Base-by-base conservation (phyloP, 352 stramenopile genomes). In the Globisporangium apiculatum region DNA sequence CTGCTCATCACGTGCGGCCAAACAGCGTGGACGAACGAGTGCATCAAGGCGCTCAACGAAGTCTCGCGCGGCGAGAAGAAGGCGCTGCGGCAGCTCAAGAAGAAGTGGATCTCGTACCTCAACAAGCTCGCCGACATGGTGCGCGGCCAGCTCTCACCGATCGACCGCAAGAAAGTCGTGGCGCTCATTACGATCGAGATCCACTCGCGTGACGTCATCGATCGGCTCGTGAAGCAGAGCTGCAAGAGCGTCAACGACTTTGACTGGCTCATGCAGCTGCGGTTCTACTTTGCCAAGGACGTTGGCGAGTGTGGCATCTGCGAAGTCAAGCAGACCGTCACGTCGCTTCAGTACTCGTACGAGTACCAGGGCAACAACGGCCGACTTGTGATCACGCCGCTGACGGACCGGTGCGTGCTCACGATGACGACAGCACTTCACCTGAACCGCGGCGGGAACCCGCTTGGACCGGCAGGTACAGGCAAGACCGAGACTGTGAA, bases 101-200 rank as follows among this genome's bases (percentile, higher is more conserved):
- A 98, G 68, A 97, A 97, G 50, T 97, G 94, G 86, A 72, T 97
- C 17, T 91, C 79, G 24, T 97, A 97, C 52, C 60, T 98, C 10
- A 97, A 97, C 68, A 97, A 96, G 37, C 80, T 98, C 3, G 95
- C 88, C 0, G 89, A 98, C 49, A 95, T 98, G 85, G 87, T 98
- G 51, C 85, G 90, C 14, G 87, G 89, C 0, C 80, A 95, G 57
- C 72, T 98, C 4, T 88, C 83, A 10, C 67, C 86, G 5, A 93
- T 89, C 35, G 91, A 98, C 12, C 89, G 95, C 15, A 97, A 95
- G 53, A 98, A 98, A 73, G 95, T 98, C 7, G 97, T 98, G 42
- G 96, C 94, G 43, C 72, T 99, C 14, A 98, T 99, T 70, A 98
- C 94, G 40, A 98, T 98, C 65, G 95, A 99, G 67, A 97, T 98